Conservation (phyloP, 257 asterid species). For the Henckelia pumila region DNA sequence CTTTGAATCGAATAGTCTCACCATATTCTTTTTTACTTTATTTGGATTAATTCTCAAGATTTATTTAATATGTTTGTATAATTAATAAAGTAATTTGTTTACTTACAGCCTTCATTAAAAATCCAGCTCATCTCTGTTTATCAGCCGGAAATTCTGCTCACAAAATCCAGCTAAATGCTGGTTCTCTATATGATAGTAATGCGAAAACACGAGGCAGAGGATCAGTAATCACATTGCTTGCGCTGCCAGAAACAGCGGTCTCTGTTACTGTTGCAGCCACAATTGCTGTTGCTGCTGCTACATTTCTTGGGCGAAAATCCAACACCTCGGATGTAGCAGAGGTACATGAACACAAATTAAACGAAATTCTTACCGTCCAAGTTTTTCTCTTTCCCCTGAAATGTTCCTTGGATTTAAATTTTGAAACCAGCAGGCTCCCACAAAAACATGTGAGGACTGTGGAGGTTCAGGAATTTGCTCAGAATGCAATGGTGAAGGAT, state of each 20-base stretch:
- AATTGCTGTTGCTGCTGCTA: conserved; percentile 68
- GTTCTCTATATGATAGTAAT: conserved; percentile 23
- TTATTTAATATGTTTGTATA: not conserved
- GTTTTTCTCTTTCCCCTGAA: not conserved
- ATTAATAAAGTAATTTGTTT: conserved; percentile 1
- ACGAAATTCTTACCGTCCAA: not conserved
- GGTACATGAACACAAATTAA: conserved; percentile 33
- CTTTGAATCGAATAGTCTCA: too few relatives aligned
- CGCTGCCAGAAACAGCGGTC: conserved; percentile 65
- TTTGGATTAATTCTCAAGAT: too few relatives aligned
- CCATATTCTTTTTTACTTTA: too few relatives aligned
- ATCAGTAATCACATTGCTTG: conserved; percentile 32
- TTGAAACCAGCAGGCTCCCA: conserved; percentile 45
- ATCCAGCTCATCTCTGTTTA: conserved; percentile 14
- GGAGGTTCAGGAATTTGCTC: conserved; percentile 58
- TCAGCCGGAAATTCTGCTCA: conserved; percentile 28
- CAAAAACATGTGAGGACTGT: conserved; percentile 61
- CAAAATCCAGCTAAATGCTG: conserved; percentile 21
- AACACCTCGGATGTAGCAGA: conserved; percentile 39
- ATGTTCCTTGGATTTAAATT: conserved; percentile 12
- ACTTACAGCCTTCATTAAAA: too few relatives aligned
- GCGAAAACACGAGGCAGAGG: conserved; percentile 23
- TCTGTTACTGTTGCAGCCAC: conserved; percentile 68
- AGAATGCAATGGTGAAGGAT: not conserved
- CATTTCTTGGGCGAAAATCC: conserved; percentile 52